These are phyloP conservation scores for Aphanomyces invadans DNA, from an alignment of 352 stramenopile genomes.

Conservation along the genomic window DNA sequence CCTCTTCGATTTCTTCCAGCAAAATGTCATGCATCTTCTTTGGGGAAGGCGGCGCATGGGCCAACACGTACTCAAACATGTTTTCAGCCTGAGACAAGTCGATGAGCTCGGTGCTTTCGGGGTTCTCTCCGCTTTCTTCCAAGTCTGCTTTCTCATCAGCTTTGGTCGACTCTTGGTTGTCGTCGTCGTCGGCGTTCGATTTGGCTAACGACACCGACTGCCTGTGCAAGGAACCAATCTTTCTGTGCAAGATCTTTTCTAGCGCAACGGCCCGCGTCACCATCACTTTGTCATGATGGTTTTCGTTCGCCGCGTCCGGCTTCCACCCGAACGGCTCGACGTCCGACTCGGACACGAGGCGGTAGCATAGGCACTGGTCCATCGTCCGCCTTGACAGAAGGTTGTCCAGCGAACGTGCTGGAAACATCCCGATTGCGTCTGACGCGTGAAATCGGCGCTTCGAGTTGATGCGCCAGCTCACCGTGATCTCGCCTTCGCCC, in stretches of 20 bases:
- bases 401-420: conserved; percentile 32
- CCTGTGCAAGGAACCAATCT: background rate
- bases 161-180: background rate
- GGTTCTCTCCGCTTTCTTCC: too few relatives aligned
- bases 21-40: conserved; percentile 12
- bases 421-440: conserved; percentile 57
- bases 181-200: background rate
- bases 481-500: conserved; percentile 46
- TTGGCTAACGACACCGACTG: background rate
- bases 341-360: conserved; percentile 35
- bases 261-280: conserved; percentile 24
- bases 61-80: background rate
- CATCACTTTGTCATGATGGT: conserved; percentile 37
- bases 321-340: conserved; percentile 43
- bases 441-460: conserved; percentile 44
- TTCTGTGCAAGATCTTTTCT: background rate
- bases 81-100: background rate
- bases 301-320: conserved; percentile 26
- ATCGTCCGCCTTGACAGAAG: conserved; percentile 30
- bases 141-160: too few relatives aligned
- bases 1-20: conserved; percentile 16
- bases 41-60: background rate
- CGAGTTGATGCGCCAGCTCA: conserved; percentile 52
- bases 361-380: conserved; percentile 55
- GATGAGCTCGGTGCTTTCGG: background rate